Conservation (phyloP, 495 filamentous ascomycete genomes). For the Aspergillus olivimuriae region DNA sequence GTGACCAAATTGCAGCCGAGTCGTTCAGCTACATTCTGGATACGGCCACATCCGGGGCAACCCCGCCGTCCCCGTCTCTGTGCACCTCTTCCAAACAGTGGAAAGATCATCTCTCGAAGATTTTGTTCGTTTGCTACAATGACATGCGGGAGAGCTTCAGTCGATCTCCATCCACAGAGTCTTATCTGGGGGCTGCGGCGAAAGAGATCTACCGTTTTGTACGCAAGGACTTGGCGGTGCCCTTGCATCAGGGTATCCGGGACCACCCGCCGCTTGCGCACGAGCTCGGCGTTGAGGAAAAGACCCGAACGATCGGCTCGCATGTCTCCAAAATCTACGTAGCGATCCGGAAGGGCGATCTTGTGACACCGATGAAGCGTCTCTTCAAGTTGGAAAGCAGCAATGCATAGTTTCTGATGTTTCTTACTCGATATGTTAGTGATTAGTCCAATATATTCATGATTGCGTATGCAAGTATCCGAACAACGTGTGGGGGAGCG, state of each 20-base stretch:
- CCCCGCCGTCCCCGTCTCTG: background rate
- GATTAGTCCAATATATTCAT: too few species aligned
- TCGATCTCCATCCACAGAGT: background rate
- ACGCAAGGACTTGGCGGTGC: conserved; percentile 1
- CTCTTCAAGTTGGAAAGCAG: too few species aligned
- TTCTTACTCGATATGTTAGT: too few species aligned
- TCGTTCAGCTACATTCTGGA: background rate
- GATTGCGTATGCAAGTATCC: too few species aligned
- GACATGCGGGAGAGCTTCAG: background rate
- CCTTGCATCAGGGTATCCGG: conserved; percentile 1
- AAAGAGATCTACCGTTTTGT: conserved; percentile 12
- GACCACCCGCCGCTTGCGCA: background rate
- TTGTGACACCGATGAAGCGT: background rate
- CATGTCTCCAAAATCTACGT: background rate
- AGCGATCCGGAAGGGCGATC: background rate
- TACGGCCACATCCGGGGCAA: background rate
- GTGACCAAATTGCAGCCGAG: background rate
- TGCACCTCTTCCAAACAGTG: conserved; percentile 1
- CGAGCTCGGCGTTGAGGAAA: background rate
- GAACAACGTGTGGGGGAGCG: too few species aligned
- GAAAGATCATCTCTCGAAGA: background rate
- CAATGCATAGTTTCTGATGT: too few species aligned
- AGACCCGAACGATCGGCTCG: background rate
- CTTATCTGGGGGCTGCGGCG: conserved; percentile 7
- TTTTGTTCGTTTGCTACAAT: conserved; percentile 1